Percentiles rank a stretch among this genome's conserved stretches.
Conservation (phyloP, 805 yeast genomes). For the Candida sakaeoensis region DNA sequence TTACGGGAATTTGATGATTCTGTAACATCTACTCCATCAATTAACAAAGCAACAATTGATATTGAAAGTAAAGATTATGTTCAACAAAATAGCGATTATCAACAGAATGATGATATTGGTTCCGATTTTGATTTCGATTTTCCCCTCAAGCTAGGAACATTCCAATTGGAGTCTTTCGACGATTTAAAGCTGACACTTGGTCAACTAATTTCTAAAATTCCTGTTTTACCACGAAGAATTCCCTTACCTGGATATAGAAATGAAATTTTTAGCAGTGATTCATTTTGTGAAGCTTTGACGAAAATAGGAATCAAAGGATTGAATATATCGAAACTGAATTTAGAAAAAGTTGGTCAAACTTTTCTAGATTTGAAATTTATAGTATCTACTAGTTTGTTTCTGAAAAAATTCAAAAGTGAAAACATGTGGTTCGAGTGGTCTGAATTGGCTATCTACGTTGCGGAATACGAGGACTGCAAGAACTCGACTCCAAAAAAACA, state of each 20-base stretch:
- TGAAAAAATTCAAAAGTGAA: conserved; percentile 36
- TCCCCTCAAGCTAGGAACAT: conserved; percentile 31
- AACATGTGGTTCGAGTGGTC: conserved; percentile 46
- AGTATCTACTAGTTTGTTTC: conserved; percentile 27
- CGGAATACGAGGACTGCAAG: background rate
- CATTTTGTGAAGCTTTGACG: conserved; percentile 25
- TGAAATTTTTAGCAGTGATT: conserved; percentile 39
- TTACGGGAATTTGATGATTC: conserved; percentile 28
- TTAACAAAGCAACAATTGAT: background rate
- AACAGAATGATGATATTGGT: background rate
- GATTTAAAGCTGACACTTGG: conserved; percentile 22
- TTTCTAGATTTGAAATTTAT: conserved; percentile 33
- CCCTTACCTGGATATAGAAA: conserved; percentile 39
- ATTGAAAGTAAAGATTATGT: too few species aligned
- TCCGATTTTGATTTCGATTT: conserved; percentile 18
- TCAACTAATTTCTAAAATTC: conserved; percentile 20
- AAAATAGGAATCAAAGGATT: conserved; percentile 27
- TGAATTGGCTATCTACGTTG: conserved; percentile 20
- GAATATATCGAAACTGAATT: conserved; percentile 31
- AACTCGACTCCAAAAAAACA: background rate
- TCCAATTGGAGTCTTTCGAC: conserved; percentile 13
- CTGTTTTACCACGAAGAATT: conserved; percentile 27
- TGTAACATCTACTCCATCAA: background rate
- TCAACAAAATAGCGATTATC: background rate
- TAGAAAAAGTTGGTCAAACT: conserved; percentile 40